A percentile compares a stretch with the other conserved stretches of the same genome.
phyloP scores from a whole-genome alignment of 768 basidiomycete genomes.

The Lentinula lateritia region DNA sequence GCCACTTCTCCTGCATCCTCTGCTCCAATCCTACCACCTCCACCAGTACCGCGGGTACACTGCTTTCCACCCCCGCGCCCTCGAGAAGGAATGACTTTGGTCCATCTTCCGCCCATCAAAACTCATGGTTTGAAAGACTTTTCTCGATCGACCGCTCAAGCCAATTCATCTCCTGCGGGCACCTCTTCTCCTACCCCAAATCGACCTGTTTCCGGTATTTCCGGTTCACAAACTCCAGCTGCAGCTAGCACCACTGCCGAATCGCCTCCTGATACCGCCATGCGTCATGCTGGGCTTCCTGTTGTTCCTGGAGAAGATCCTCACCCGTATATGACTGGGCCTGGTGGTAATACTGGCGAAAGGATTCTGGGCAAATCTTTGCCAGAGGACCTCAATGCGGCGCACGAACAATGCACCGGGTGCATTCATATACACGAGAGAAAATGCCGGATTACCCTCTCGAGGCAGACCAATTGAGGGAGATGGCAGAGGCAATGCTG shows the following conservation, averaged over 20 bases:
- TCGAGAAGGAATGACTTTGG: background rate
- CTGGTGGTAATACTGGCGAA: background rate
- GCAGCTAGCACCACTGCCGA: background rate
- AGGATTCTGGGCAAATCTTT: background rate
- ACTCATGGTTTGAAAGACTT: background rate
- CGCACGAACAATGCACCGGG: background rate
- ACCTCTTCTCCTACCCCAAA: background rate
- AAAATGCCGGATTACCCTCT: constrained; percentile 4
- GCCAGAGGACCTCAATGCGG: background rate
- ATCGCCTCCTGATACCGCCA: background rate
- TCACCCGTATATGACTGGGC: background rate
- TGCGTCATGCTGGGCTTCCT: background rate
- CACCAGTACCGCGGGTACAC: background rate
- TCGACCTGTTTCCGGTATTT: background rate
- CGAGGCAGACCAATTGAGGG: background rate
- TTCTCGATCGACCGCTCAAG: background rate
- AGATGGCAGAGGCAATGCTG: background rate
- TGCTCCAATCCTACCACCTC: background rate
- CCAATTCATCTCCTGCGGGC: background rate
- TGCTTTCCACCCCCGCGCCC: background rate
- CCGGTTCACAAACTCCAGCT: background rate
- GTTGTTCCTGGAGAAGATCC: background rate
- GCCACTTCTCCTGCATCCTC: background rate
- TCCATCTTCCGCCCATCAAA: background rate
- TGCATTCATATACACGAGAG: background rate